These are phyloP conservation scores for Entophlyctis luteolus DNA, from an alignment of 192 early-diverging fungal genomes.

Conservation along the genomic window DNA sequence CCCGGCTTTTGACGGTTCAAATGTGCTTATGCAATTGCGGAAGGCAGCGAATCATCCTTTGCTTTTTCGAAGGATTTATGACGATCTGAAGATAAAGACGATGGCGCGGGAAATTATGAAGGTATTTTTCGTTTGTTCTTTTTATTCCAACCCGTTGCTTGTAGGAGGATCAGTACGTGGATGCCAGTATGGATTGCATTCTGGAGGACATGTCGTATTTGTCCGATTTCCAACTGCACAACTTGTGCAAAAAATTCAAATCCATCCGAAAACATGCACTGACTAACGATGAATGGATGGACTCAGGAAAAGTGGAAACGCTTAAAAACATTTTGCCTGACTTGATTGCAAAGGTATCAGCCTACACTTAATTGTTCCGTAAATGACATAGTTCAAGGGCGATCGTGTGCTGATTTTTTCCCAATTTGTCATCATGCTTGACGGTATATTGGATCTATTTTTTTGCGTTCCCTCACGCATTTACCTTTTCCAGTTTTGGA, in stretches of 20 bases:
- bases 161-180: constrained; percentile 69
- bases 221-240: constrained; percentile 82
- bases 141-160: no score
- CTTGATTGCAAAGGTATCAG: constrained; percentile 33
- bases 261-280: constrained; percentile 47
- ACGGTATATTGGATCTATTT: constrained; percentile 20
- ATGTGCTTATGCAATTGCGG: constrained; percentile 72
- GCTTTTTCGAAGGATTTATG: constrained; percentile 66
- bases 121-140: constrained; percentile 23
- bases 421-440: constrained; percentile 57
- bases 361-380: not conserved
- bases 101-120: constrained; percentile 67
- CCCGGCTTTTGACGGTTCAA: constrained; percentile 14
- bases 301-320: constrained; percentile 70
- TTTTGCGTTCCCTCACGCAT: not conserved
- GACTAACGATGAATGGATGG: constrained; percentile 56
- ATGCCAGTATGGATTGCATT: constrained; percentile 69
- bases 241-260: constrained; percentile 56
- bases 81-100: constrained; percentile 43
- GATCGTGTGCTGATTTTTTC: constrained; percentile 48
- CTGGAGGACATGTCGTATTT: constrained; percentile 83
- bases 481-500: constrained; percentile 38
- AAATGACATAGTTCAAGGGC: constrained; percentile 24
- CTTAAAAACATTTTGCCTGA: constrained; percentile 56
- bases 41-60: constrained; percentile 85